Evolutionary conservation across 2,329 filamentous ascomycete genomes (phyloP), one percentile per base, ranked within the genome.

Genomic region (Purpureocillium lavendulum): DNA sequence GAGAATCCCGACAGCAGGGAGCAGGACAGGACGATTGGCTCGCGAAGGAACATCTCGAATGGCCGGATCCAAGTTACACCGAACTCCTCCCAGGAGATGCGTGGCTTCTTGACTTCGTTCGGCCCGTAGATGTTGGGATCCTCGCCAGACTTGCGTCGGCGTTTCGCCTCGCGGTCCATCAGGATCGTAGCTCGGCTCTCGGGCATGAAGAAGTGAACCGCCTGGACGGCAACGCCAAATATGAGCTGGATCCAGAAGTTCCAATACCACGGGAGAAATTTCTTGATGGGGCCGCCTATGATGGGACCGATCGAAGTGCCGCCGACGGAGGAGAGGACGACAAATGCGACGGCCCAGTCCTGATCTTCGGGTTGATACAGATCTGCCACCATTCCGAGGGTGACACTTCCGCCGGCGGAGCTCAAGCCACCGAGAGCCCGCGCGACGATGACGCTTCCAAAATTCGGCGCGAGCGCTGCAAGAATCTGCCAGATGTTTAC

Each of bases 201-300:
- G 1, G 84, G 84, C 2, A 92, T 67, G 43, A 83, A 54, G 37
- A 82, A 65, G 55, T 87, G 83, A 4, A 84, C 54, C 4, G 74
- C 18, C 54, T 88, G 84, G 3, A 87, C 75, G 28, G 75, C 70
- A 6, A 62, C 80, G n/a, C 85, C 84, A 36, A 90, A 78, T 49
- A 88, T 87, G 45, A 90, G 73, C 59, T 89, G 84, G 44, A 89
- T 83, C 85, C 86, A 92, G 57, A 89, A 37, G 17, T 30, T 48
- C 54, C 53, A 88, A 45, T 73, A 71, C 84, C 85, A 90, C 15
- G 62, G 56, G 0, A 84, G 66, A 47, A 76, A 77, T 26, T 73
- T 59, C 56, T 87, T 74, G 16, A 81, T 74, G 50, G 87, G 87
- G 1, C 83, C 84, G 49, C 84, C 84, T 12, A 87, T 71, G 32